Evolutionary conservation across 2,329 filamentous ascomycete species (phyloP).

Genomic region (Diaporthe amygdali): DNA sequence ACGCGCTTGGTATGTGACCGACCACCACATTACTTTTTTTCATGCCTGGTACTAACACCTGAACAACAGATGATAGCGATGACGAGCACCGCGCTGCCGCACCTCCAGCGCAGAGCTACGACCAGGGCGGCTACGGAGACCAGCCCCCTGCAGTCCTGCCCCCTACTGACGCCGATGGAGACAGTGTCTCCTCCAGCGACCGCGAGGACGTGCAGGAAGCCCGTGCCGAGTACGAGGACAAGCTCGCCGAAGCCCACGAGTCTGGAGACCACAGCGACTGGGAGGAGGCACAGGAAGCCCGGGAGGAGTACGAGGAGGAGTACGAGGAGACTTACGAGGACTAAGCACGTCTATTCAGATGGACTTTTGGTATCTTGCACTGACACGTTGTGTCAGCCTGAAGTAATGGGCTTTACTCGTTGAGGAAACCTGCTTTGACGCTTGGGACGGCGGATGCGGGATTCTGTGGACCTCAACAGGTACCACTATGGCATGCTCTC

Average conservation of each 20-base stretch:
- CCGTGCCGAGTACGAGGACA: slow-evolving; percentile 49
- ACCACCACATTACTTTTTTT: not conserved
- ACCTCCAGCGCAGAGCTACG: slow-evolving; percentile 19
- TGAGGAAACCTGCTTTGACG: not conserved
- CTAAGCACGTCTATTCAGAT: not conserved
- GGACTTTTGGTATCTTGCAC: too few species aligned
- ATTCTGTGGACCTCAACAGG: not conserved
- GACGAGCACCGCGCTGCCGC: slow-evolving; percentile 25
- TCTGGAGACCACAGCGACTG: slow-evolving; percentile 56
- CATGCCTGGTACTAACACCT: slow-evolving; percentile 29
- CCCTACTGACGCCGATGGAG: slow-evolving; percentile 44
- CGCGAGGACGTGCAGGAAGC: slow-evolving; percentile 48
- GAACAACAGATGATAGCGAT: slow-evolving; percentile 27
- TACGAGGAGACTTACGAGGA: slow-evolving; percentile 50
- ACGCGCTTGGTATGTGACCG: slow-evolving; percentile 53
- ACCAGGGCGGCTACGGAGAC: slow-evolving; percentile 28
- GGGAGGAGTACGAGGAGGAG: slow-evolving; percentile 55
- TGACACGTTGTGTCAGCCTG: not conserved
- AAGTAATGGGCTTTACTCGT: not conserved
- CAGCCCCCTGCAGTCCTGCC: slow-evolving; percentile 43
- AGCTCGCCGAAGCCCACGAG: slow-evolving; percentile 42
- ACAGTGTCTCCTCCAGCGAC: slow-evolving; percentile 48
- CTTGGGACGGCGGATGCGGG: not conserved
- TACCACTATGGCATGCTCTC: not conserved
- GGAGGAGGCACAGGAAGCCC: slow-evolving; percentile 57